Percentiles rank a stretch among this genome's conserved stretches.
Conservation (phyloP, 306 rosid genomes). For the Psophocarpus tetragonolobus region DNA sequence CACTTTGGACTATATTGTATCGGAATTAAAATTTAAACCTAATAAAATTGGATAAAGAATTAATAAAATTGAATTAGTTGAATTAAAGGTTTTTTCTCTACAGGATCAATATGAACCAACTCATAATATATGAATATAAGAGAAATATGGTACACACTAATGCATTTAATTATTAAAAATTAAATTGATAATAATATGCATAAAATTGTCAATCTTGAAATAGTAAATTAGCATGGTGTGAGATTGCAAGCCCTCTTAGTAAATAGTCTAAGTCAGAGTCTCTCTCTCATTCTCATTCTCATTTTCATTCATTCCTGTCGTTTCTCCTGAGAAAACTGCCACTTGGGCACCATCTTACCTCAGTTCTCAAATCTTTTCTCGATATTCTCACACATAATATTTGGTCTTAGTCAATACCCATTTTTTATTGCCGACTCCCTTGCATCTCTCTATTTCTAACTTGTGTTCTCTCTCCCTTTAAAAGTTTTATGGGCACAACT, state of each 20-base stretch:
- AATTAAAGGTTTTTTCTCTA: too few species aligned
- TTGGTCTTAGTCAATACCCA: conserved; percentile 66
- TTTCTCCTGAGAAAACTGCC: conserved; percentile 24
- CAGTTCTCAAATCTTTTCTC: conserved; percentile 34
- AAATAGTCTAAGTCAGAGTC: neutral
- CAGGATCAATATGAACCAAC: too few species aligned
- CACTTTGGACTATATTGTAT: neutral
- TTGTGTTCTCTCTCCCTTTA: neutral
- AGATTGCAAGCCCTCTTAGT: neutral
- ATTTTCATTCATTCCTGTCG: too few species aligned
- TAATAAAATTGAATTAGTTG: neutral
- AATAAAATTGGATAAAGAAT: neutral
- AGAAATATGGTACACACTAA: neutral
- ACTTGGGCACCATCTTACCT: conserved; percentile 55
- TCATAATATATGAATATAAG: neutral
- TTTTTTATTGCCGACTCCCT: conserved; percentile 62
- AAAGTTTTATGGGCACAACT: conserved; percentile 29
- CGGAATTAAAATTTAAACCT: neutral
- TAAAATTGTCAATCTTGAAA: neutral
- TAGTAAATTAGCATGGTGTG: neutral
- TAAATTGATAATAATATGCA: neutral
- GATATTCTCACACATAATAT: neutral
- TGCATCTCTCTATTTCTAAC: conserved; percentile 45
- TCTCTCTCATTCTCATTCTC: neutral
- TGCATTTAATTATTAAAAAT: neutral